These are phyloP conservation scores for Phyllosticta citrichinensis DNA, from an alignment of 2,329 filamentous ascomycete genomes.

Conservation along the genomic window DNA sequence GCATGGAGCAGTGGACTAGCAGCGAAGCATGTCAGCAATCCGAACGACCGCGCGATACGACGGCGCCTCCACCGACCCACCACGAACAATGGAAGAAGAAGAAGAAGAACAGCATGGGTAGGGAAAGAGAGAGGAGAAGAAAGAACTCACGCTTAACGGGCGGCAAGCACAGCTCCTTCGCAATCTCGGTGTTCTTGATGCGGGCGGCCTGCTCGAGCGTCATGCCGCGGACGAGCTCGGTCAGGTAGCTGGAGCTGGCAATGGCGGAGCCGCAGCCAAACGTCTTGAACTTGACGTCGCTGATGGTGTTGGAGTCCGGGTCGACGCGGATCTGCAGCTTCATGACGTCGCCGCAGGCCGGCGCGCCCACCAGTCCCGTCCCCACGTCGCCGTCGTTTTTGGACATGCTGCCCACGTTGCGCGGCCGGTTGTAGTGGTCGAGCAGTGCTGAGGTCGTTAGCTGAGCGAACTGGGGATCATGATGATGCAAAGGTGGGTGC, in stretches of 20 bases:
- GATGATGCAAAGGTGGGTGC: background rate
- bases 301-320: conserved; percentile 75
- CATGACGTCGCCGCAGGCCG: conserved; percentile 87
- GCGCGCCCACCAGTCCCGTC: conserved; percentile 83
- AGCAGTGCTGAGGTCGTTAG: conserved; percentile 44
- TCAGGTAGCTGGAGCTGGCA: conserved; percentile 87
- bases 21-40: conserved; percentile 15
- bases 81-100: background rate
- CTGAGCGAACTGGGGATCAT: background rate
- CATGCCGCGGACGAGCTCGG: conserved; percentile 92
- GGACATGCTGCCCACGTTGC: conserved; percentile 69
- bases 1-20: conserved; percentile 80
- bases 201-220: conserved; percentile 84
- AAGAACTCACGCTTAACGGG: conserved; percentile 68
- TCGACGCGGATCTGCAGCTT: conserved; percentile 91
- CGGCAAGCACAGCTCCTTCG: conserved; percentile 84
- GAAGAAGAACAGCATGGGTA: background rate
- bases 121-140: background rate
- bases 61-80: background rate
- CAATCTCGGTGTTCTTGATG: conserved; percentile 96
- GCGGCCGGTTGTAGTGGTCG: conserved; percentile 72
- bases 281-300: conserved; percentile 96
- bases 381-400: conserved; percentile 77
- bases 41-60: background rate
- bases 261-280: conserved; percentile 94